phyloP scores from a whole-genome alignment of 164 flowering plant species.

The Aristolochia californica region DNA sequence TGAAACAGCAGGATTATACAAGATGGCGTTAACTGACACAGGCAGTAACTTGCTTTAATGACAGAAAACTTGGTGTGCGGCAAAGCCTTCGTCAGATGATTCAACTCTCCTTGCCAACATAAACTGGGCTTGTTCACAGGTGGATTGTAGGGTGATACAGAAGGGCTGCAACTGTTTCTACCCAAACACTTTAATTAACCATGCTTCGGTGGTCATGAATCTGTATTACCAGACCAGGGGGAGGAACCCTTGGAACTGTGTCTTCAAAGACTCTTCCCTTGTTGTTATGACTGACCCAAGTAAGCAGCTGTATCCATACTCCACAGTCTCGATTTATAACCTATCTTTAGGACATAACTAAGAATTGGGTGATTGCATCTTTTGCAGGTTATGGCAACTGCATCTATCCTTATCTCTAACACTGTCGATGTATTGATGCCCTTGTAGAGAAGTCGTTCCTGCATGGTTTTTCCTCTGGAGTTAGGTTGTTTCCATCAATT shows the following conservation, averaged over 20 bases:
- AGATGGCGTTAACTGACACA: too few species aligned
- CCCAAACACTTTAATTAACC: conserved; percentile 58
- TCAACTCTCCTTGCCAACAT: conserved; percentile 35
- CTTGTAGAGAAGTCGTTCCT: too few species aligned
- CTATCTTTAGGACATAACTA: neutral
- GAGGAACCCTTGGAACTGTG: conserved; percentile 59
- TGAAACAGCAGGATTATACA: too few species aligned
- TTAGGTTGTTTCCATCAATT: too few species aligned
- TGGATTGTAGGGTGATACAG: conserved; percentile 44
- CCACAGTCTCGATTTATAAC: neutral
- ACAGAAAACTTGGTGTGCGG: conserved; percentile 89
- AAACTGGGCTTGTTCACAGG: conserved; percentile 54
- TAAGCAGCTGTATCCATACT: conserved; percentile 11
- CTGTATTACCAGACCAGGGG: conserved; percentile 64
- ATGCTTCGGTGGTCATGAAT: conserved; percentile 86
- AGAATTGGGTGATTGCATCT: neutral
- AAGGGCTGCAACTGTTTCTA: conserved; percentile 43
- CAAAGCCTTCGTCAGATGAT: conserved; percentile 66
- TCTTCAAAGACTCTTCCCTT: conserved; percentile 53
- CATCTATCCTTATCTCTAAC: conserved; percentile 3
- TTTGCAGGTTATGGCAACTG: conserved; percentile 12
- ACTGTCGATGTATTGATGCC: neutral
- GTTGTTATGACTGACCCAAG: conserved; percentile 60
- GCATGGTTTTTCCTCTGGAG: too few species aligned
- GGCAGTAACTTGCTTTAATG: too few species aligned